Base-by-base conservation (phyloP, 176 grass and related monocot genomes). In the Oryza coarctata region DNA sequence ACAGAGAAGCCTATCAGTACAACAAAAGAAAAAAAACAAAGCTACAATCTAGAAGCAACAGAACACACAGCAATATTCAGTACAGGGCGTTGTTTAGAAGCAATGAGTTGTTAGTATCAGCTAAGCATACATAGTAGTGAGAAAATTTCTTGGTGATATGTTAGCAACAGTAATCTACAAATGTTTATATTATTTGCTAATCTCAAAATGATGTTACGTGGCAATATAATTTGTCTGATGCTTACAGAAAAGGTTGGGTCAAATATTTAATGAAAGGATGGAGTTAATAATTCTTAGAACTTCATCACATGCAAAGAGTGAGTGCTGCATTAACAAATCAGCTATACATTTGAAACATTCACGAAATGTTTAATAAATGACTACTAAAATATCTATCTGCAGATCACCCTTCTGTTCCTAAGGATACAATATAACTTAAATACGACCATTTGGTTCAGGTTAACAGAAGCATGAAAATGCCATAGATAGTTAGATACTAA, bases 141-240 rank as follows among this genome's bases (percentile, higher is more conserved):
- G 47, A 14, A 18, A 50, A 50, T 50, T 50, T 39, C 33, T 69
- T n/a, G 33, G 13, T 69, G 66, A 25, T 39, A 39, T 10, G 9
- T 12, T 68, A 4, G 34, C 7, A 12, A 36, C 13, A 11, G 31
- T 38, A 22, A 12, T 39, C 11, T 5, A 69, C 32, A 9, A 68
- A 68, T 35, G 18, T 68, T 39, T 20, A 38, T 69, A 69, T 69
- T 69, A 38, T 39, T 69, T 69, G 66, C 9, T 69, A 69, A 69
- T 38, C 34, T 6, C 23, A 35, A 9, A 69, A 69, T 39, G 34
- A 69, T 39, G 20, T 69, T 23, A 38, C 33, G 23, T 69, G 22
- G 22, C 33, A 69, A 69, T 23, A 39, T 9, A 2, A 2, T 38
- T 23, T n/a, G 14, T 22, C 23, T 60, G 23, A 44, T 38, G 20